Conservation (phyloP, 1,284 basidiomycete genomes). For the Rhodotorula sp. region DNA sequence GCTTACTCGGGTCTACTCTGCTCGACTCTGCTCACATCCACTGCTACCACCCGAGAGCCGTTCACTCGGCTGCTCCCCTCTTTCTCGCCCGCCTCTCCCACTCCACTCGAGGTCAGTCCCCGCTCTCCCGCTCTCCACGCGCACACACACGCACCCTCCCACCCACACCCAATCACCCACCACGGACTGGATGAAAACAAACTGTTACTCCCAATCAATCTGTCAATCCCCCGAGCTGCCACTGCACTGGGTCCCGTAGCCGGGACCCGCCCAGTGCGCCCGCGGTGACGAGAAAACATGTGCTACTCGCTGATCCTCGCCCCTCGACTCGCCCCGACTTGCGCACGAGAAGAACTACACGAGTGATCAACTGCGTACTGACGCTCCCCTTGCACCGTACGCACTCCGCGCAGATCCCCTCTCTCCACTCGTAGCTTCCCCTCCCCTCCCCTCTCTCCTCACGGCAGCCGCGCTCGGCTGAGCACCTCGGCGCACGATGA, state of each 20-base stretch:
- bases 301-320: slow-evolving; percentile 46
- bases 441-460: too few species aligned
- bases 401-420: not conserved
- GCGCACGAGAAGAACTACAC: not conserved
- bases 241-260: too few species aligned
- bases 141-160: not conserved
- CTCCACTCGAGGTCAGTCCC: not conserved
- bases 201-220: slow-evolving; percentile 50
- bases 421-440: slow-evolving; percentile 28
- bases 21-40: not conserved
- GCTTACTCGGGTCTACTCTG: not conserved
- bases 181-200: slow-evolving; percentile 37
- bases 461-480: too few species aligned
- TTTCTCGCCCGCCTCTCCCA: not conserved
- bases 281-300: slow-evolving; percentile 40
- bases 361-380: too few species aligned
- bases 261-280: slow-evolving; percentile 7
- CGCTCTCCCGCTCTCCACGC: too few species aligned
- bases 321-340: not conserved
- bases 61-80: slow-evolving; percentile 17
- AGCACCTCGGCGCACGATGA: slow-evolving; percentile 60
- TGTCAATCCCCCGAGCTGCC: slow-evolving; percentile 59
- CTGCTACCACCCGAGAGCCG: slow-evolving; percentile 7
- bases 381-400: not conserved
- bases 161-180: not conserved